Base-by-base conservation (phyloP, 306 rosid species). In the Leucaena leucocephala region DNA sequence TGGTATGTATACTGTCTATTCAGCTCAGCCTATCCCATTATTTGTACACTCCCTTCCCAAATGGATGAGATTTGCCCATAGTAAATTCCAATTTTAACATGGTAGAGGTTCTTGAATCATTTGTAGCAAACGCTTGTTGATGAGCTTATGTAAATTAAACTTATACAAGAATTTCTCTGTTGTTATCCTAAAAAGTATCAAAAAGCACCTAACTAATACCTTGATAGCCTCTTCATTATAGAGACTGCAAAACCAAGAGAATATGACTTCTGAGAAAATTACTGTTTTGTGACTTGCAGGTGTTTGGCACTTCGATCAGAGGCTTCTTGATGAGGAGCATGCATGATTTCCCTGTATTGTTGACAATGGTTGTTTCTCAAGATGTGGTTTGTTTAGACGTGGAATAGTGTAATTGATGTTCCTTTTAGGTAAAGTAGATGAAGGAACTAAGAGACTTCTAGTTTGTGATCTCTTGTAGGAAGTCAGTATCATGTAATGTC, bases 261-360 rank as follows among this genome's bases (percentile, higher is more conserved):
- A 61, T 11, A 35, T 38, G 9, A 40, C 63, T 65, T 82, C 68
- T 67, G 7, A 66, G 49, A 11, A 67, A 61, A 73, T 76, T 75
- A 13, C 64, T 80, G 16, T 52, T 54, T 55, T 62, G 43, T 86
- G 81, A 38, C 63, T 72, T 76, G 80, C 76, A 88, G 91, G 91
- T 82, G 86, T 84, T 44, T 88, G 91, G 89, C 91, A 88, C 80
- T 86, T 88, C 45, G 91, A 88, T 79, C 89, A 84, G 61, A 82
- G 61, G 22, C 88, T 88, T 50, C 89, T 83, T 57, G 82, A 88
- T 16, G 58, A 82, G 50, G 84, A 27, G n/a, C 75, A 85, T 68
- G 64, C 57, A 68, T 82, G 84, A 76, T 70, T 35, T 58, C 43
- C 63, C 77, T 22, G 13, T 69, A 48, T 40, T 44, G 43, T 44